Percentiles rank a stretch among this genome's conserved stretches.
Evolutionary conservation across 2,329 filamentous ascomycete genomes (phyloP).

Genomic region (Colletotrichum ledebouriae): DNA sequence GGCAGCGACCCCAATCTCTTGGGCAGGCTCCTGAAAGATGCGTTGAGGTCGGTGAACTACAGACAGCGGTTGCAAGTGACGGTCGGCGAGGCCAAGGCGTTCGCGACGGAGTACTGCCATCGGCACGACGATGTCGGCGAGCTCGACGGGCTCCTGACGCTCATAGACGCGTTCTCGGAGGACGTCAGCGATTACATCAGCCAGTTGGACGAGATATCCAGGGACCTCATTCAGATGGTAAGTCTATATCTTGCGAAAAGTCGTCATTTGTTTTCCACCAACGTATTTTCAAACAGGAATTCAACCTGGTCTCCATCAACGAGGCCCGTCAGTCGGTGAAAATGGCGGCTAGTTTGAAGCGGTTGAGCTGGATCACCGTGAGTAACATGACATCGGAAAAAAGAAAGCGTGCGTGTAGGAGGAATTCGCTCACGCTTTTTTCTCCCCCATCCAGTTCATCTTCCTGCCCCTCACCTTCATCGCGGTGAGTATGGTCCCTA

Average conservation of each 20-base stretch:
- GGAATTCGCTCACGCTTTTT: no score
- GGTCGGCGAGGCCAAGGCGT: neutral
- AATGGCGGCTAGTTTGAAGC: constrained; percentile 2
- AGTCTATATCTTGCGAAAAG: neutral
- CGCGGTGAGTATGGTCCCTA: neutral
- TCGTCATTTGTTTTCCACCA: no score
- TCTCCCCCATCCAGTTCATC: neutral
- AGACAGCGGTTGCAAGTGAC: neutral
- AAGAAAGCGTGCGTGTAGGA: no score
- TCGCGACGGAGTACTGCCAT: constrained; percentile 6
- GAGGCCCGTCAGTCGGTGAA: neutral
- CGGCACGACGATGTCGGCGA: neutral
- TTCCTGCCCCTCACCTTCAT: neutral
- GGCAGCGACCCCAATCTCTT: neutral
- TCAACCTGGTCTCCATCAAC: neutral
- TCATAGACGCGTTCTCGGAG: neutral
- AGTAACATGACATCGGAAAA: neutral
- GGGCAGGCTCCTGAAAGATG: neutral
- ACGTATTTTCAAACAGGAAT: neutral
- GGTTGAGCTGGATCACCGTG: neutral
- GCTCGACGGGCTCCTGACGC: neutral
- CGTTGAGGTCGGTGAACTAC: neutral
- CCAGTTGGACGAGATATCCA: neutral
- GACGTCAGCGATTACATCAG: neutral
- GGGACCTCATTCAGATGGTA: neutral